A percentile compares a stretch with the other conserved stretches of the same genome.
Conservation (phyloP, 164 flowering plant species). For the Cinnamomum micranthum region DNA sequence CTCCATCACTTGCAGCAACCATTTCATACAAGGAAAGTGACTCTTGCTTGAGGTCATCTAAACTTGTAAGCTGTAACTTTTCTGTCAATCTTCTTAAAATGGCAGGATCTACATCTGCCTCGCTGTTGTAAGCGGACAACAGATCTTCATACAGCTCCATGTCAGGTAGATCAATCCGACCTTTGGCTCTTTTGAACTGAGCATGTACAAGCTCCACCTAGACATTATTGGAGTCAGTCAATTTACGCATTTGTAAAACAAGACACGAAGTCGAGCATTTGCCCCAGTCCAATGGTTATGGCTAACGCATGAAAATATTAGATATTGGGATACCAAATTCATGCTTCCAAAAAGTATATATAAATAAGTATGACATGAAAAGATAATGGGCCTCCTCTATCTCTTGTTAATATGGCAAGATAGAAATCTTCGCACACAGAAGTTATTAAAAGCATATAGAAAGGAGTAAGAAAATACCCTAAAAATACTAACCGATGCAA, state of each 20-base stretch:
- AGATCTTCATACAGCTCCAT: slow-evolving; percentile 61
- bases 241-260: background rate
- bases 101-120: slow-evolving; percentile 39
- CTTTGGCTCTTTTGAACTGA: slow-evolving; percentile 87
- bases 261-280: background rate
- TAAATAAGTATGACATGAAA: background rate
- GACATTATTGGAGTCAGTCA: background rate
- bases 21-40: slow-evolving; percentile 82
- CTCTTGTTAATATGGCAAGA: too few relatives aligned
- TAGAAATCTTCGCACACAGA: too few relatives aligned
- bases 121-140: slow-evolving; percentile 38
- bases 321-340: background rate
- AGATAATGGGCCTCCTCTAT: background rate
- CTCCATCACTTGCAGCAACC: slow-evolving; percentile 65
- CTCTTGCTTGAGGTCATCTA: slow-evolving; percentile 76
- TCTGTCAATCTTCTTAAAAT: slow-evolving; percentile 58
- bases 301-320: too few relatives aligned
- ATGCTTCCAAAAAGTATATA: background rate
- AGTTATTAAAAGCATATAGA: too few relatives aligned
- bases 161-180: slow-evolving; percentile 59
- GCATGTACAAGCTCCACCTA: slow-evolving; percentile 89
- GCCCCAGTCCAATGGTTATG: background rate
- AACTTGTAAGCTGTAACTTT: slow-evolving; percentile 56
- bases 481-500: too few relatives aligned
- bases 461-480: too few relatives aligned